These are phyloP conservation scores for Mycena venus DNA, from an alignment of 768 basidiomycete species.

Conservation along the genomic window DNA sequence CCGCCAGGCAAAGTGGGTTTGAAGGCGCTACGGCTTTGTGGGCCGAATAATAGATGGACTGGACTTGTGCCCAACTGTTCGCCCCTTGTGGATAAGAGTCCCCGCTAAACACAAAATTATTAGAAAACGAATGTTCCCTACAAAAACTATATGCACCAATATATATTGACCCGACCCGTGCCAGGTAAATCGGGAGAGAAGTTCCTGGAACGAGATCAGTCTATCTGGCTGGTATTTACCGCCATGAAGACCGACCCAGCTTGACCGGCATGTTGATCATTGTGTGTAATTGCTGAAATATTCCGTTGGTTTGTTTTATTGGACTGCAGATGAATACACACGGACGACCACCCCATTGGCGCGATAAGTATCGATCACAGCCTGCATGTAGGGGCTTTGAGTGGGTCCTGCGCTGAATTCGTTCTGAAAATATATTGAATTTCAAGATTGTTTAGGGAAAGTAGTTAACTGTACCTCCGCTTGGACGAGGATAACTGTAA, in stretches of 20 bases:
- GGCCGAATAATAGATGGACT: constrained; percentile 60
- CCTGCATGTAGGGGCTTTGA: constrained; percentile 65
- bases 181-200: constrained; percentile 64
- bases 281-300: constrained; percentile 58
- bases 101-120: constrained; percentile 46
- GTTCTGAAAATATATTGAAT: constrained; percentile 43
- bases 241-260: constrained; percentile 42
- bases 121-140: neutral
- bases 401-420: constrained; percentile 61
- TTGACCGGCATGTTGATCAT: constrained; percentile 63
- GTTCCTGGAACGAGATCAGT: constrained; percentile 40
- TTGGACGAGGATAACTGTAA: constrained; percentile 61
- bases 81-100: constrained; percentile 67
- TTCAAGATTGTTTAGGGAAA: neutral
- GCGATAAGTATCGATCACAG: constrained; percentile 58
- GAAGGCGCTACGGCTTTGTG: constrained; percentile 58
- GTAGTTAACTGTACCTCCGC: constrained; percentile 49
- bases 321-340: constrained; percentile 38
- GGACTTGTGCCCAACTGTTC: constrained; percentile 63
- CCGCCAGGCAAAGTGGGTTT: constrained; percentile 65
- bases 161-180: constrained; percentile 60
- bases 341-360: constrained; percentile 63
- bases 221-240: neutral
- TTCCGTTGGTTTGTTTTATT: neutral
- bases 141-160: constrained; percentile 48